Evolutionary conservation across 306 rosid genomes (phyloP), one percentile per base, ranked within the genome.

Genomic region (Prunus dulcis): DNA sequence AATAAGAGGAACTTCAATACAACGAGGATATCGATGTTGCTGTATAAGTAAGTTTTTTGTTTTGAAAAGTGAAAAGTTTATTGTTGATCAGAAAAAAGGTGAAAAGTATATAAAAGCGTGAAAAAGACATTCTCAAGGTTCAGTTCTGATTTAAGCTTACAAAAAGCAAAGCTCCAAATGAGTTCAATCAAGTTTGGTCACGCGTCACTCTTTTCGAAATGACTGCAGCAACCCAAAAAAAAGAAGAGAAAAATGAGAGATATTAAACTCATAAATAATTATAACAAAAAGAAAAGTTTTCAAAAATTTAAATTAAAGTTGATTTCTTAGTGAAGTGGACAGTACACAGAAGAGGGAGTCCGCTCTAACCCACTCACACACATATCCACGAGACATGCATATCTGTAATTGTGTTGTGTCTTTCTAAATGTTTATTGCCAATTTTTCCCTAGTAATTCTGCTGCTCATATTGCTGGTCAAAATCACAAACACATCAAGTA

Each of bases 241-340:
- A 51, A 62, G 30, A 22, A 12, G 7, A 51, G 7, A 25, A 32
- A 45, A 51, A 3, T 20, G 64, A 46, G 55, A 1, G 7, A 10
- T 15, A 17, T 56, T 38, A 78, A 63, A 56, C 50, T 0, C 0
- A 4, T 38, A 34, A 50, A 22, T 61, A 19, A 47, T 12, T 46
- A 20, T 3, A n/a, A 2, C 17, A 3, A 7, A 30, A 41, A 15
- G 6, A 51, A 64, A 38, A 27, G 45, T 53, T 47, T 85, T 85
- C 75, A 80, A 38, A 86, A 77, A 23, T 89, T 91, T 86, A 87
- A 91, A 91, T 88, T 91, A 91, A 91, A 91, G 97, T 76, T 77
- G 77, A 67, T 25, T 51, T 61, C 8, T 64, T 80, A 80, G 83
- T 78, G 80, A 86, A 89, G 88, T 81, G 79, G 93, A 91, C 91